Base-by-base conservation (phyloP, 805 yeast species). In the Myxozyma neotropica region DNA sequence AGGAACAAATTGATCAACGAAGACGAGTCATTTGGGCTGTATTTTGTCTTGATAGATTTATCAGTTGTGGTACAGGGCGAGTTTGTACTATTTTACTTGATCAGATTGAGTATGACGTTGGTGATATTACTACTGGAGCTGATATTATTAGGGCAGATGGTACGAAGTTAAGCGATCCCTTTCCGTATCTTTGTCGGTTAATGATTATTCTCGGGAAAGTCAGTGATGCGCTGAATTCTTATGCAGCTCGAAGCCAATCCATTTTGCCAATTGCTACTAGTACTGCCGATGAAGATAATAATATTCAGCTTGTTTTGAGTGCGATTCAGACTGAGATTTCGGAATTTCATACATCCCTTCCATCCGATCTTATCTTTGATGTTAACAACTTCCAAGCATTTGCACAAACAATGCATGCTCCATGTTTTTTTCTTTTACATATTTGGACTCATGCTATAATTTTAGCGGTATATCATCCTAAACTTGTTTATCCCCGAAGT, bases 381-480 rank as follows among this genome's bases (percentile, higher is more conserved):
- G 72, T 68, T 4, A 64, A 59, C 35, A 67, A 69, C 31, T 69
- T 69, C 55, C 70, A 69, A 38, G 59, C 62, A 35, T 67, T 64
- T 44, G 65, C 69, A 4, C 57, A 58, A 12, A 55, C 69, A 13
- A 24, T 54, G 5, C 65, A 67, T 27, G 57, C 68, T 5, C 72
- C 67, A 44, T 69, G 67, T n/a, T 67, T 69, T 29, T 53, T 69
- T 15, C 58, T 66, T 6, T 43, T 69, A 42, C 72, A 69, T 33
- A 55, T 61, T 2, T 69, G 72, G 72, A 66, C 65, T 50, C 72
- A 69, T 39, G 72, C 72, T 5, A 47, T 68, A 19, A 69, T 69
- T 17, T 58, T 69, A n/a, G 71, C 72, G 1, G 69, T 69, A 13
- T 68, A 69, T 44, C 68, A 69, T 31, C 72, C 72, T 1, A 55